phyloP scores from a whole-genome alignment of 495 filamentous ascomycete species.

The Barbatosphaeria neglecta region DNA sequence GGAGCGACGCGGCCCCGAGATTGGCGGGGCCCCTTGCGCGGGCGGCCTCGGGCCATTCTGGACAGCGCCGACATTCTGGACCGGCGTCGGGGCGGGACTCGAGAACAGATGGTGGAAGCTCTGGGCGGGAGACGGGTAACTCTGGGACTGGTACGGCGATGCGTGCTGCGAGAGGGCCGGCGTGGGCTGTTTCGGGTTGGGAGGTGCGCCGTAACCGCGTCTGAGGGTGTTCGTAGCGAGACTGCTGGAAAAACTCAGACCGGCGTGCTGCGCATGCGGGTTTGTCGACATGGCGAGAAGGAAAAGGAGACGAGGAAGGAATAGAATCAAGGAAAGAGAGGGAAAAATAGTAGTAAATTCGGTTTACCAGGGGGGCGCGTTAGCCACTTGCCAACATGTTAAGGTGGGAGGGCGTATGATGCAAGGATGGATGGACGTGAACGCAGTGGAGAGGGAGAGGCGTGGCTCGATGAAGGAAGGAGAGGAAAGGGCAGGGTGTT shows the following conservation, averaged over 20 bases:
- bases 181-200: constrained; percentile 28
- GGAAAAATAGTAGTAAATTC: constrained; percentile 1
- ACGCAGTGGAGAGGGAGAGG: not conserved
- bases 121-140: constrained; percentile 5
- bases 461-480: not conserved
- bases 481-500: not conserved
- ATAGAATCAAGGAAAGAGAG: constrained; percentile 3
- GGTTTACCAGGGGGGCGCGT: not conserved
- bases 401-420: not conserved
- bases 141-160: constrained; percentile 25
- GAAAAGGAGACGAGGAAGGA: constrained; percentile 3
- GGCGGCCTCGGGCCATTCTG: constrained; percentile 27
- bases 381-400: not conserved
- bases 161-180: constrained; percentile 29
- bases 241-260: constrained; percentile 2
- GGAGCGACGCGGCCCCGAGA: constrained; percentile 21
- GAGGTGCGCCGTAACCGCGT: constrained; percentile 22
- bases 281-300: constrained; percentile 17
- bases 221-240: constrained; percentile 11
- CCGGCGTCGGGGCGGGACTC: constrained; percentile 21
- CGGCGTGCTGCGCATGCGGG: constrained; percentile 7
- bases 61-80: constrained; percentile 21
- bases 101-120: constrained; percentile 21
- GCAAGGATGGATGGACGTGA: not conserved
- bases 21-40: constrained; percentile 16